Conservation (phyloP, 1,139 yeast species). For the Geotrichum reessii region DNA sequence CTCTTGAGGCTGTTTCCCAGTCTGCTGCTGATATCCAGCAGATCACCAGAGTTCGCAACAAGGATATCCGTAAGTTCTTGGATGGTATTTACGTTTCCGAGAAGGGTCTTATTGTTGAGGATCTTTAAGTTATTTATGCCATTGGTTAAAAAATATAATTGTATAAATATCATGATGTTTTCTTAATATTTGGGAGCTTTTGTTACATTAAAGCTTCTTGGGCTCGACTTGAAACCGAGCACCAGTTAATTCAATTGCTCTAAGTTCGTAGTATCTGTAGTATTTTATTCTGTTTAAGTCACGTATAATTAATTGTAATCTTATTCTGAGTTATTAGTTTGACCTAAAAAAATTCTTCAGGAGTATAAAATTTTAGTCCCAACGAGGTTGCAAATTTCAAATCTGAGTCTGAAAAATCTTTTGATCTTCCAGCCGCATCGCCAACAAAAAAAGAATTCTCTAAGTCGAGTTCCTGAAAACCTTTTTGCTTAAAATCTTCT, state of each 20-base stretch:
- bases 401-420: constrained; percentile 79
- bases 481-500: constrained; percentile 33
- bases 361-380: constrained; percentile 53
- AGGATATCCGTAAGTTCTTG: constrained; percentile 99
- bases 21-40: constrained; percentile 98
- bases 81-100: constrained; percentile 99
- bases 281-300: neutral
- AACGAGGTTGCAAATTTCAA: constrained; percentile 55
- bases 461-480: constrained; percentile 34
- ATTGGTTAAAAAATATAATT: constrained; percentile 7
- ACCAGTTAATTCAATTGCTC: neutral
- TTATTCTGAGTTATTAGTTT: neutral
- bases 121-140: constrained; percentile 38
- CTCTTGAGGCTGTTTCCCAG: constrained; percentile 96
- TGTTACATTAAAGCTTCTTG: neutral
- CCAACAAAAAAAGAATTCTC: constrained; percentile 69
- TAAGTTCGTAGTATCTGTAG: neutral
- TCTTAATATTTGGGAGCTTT: constrained; percentile 3
- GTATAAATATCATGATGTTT: constrained; percentile 11
- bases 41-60: constrained; percentile 98
- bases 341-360: constrained; percentile 52
- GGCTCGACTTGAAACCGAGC: constrained; percentile 21
- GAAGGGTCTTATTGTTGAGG: constrained; percentile 80
- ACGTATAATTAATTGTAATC: neutral
- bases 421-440: constrained; percentile 85